Evolutionary conservation across 345 rosid genomes (phyloP).

Genomic region (Gossypium raimondii): DNA sequence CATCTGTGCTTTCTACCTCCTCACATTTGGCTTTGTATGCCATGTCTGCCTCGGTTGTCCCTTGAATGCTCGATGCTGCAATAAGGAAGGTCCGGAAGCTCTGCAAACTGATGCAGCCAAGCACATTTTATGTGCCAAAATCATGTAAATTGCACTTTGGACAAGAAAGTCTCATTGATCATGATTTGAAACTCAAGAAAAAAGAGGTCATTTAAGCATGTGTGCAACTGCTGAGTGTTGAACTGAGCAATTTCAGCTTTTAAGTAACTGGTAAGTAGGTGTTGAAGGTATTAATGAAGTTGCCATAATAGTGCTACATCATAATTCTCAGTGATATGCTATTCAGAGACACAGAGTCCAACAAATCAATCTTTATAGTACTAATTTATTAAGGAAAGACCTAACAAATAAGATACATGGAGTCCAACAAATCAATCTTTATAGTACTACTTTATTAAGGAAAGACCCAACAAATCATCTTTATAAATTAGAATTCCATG

Average conservation of each 20-base stretch:
- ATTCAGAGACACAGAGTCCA: not conserved
- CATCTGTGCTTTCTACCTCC: slow-evolving; percentile 87
- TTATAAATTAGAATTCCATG: not conserved
- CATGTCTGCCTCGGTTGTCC: slow-evolving; percentile 96
- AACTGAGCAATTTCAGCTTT: not conserved
- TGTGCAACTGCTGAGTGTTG: not conserved
- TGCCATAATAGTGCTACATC: not conserved
- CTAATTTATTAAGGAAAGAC: not conserved
- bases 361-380: not conserved
- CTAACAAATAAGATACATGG: not conserved
- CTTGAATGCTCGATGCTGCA: slow-evolving; percentile 83
- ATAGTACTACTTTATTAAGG: not conserved
- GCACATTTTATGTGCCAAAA: not conserved
- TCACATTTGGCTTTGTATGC: slow-evolving; percentile 97
- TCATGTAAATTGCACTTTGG: not conserved
- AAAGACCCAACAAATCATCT: not conserved
- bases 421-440: not conserved
- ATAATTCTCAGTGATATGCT: not conserved
- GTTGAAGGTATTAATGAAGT: not conserved
- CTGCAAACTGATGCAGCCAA: not conserved
- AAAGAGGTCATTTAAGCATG: not conserved
- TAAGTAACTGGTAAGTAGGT: not conserved
- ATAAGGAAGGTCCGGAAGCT: not conserved
- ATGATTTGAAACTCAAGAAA: not conserved
- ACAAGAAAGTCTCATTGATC: not conserved